Base-by-base conservation (phyloP, 208 protist genomes). In the Crithidia mellificae region DNA sequence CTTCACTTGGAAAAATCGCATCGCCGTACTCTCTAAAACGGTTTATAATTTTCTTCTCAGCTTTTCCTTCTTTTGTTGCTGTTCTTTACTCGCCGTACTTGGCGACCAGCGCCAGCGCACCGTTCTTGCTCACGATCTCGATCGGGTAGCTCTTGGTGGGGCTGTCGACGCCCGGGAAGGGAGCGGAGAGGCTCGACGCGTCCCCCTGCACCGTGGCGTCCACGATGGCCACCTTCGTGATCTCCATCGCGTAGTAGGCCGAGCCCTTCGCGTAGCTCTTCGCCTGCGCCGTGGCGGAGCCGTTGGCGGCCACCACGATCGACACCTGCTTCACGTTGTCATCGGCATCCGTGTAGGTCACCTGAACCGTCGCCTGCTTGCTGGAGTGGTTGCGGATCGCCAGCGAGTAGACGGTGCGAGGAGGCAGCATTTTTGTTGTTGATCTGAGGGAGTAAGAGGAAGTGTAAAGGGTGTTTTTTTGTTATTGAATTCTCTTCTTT, bases 401-500 rank as follows among this genome's bases (percentile, higher is more conserved):
- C 22, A 78, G 64, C 51, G 83, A 85, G 68, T 89, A 89, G n/a
- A 85, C 83, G 25, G 76, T 69, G 38, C 59, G 62, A 44, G 83
- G 83, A 32, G 83, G 64, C 20, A 62, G 72, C 80, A 85, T 85
- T 20, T 63, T 63, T 22, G 2, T 7, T 59, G 2, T 59, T 38
- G 34, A 12, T 12, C 11, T 11, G 34, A 38, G 34, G 11, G 34
- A 38, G 11, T 12, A 5, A 5, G 5, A 11, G 34, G 34, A 12
- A 38, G 34, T 38, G 34, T 38, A 15, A 5, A 27, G n/a, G 34
- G 34, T 38, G 34, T 38, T 38, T 12, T 38, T 11, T 11, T 38
- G 5, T n/a, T n/a, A n/a, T n/a, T n/a, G n/a, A 41, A 41, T 41
- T 41, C 36, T 41, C 36, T 12, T 41, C 36, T 41, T n/a, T n/a